A percentile compares a stretch with the other conserved stretches of the same genome.
Evolutionary conservation across 345 rosid species (phyloP).

Genomic region (Erysimum cheiranthoides): DNA sequence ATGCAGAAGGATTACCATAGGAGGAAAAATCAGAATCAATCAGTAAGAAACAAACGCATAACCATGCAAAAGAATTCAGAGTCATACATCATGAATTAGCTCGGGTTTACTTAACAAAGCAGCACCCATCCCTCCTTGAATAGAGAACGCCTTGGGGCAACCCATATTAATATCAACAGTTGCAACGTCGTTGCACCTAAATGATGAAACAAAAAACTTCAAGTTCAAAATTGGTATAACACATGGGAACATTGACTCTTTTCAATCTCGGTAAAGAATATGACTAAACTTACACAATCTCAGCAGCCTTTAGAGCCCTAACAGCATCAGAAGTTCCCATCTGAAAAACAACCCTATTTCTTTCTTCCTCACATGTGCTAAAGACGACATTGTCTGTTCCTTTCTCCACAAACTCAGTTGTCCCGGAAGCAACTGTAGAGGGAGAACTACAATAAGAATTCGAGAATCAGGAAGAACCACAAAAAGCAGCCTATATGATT

Average conservation of each 20-base stretch:
- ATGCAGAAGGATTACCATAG: slow-evolving; percentile 24
- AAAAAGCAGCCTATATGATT: not conserved
- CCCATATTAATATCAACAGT: slow-evolving; percentile 95
- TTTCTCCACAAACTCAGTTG: slow-evolving; percentile 87
- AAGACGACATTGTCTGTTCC: slow-evolving; percentile 82
- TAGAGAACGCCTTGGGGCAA: slow-evolving; percentile 89
- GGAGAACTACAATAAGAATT: slow-evolving; percentile 39
- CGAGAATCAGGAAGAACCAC: slow-evolving; percentile 39
- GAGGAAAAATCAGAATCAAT: slow-evolving; percentile 2
- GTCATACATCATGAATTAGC: slow-evolving; percentile 81
- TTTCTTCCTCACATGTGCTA: slow-evolving; percentile 77
- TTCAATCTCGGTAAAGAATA: not conserved
- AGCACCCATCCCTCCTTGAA: slow-evolving; percentile 99
- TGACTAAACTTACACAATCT: slow-evolving; percentile 66
- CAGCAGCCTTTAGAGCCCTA: slow-evolving; percentile 84
- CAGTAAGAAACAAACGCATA: slow-evolving; percentile 9
- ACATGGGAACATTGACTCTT: not conserved
- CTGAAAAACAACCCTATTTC: slow-evolving; percentile 71
- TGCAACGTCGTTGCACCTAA: slow-evolving; percentile 86
- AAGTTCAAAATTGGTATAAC: not conserved
- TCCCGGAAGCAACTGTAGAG: slow-evolving; percentile 59
- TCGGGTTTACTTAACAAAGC: slow-evolving; percentile 83
- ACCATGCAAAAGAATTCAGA: slow-evolving; percentile 3
- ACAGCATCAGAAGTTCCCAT: slow-evolving; percentile 96
- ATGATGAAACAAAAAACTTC: not conserved